These are phyloP conservation scores for Neurospora sp. DNA, from an alignment of 2,329 filamentous ascomycete genomes.

Conservation along the genomic window DNA sequence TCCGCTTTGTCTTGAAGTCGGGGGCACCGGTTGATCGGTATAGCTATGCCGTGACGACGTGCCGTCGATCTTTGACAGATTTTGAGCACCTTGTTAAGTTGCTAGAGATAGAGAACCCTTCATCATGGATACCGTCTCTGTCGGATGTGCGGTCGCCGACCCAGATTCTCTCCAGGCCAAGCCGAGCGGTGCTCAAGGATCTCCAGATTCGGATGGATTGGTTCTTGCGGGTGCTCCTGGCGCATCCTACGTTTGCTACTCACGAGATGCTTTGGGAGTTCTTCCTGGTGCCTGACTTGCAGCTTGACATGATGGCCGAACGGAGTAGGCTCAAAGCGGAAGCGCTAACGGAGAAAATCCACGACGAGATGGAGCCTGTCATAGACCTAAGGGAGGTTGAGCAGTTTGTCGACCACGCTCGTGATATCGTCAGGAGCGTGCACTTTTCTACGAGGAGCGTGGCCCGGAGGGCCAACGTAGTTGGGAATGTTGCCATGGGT, in stretches of 20 bases:
- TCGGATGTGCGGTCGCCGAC: slow-evolving; percentile 76
- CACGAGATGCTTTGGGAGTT: slow-evolving; percentile 99
- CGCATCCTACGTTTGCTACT: slow-evolving; percentile 84
- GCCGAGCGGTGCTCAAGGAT: slow-evolving; percentile 74
- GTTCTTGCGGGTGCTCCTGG: slow-evolving; percentile 77
- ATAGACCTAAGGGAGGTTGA: slow-evolving; percentile 81
- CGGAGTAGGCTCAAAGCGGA: slow-evolving; percentile 80
- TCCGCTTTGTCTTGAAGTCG: slow-evolving; percentile 88
- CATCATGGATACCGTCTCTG: slow-evolving; percentile 83
- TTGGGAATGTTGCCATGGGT: slow-evolving; percentile 56
- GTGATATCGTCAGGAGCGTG: slow-evolving; percentile 78
- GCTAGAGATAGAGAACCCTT: slow-evolving; percentile 80
- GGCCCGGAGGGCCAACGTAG: slow-evolving; percentile 65
- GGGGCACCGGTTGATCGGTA: slow-evolving; percentile 73
- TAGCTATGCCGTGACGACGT: slow-evolving; percentile 90
- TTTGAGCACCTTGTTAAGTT: slow-evolving; percentile 85
- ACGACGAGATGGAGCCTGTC: slow-evolving; percentile 80
- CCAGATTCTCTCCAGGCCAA: slow-evolving; percentile 86
- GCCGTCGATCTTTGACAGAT: slow-evolving; percentile 74
- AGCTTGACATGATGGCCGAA: slow-evolving; percentile 81
- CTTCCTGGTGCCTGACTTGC: slow-evolving; percentile 90
- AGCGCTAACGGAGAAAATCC: slow-evolving; percentile 69
- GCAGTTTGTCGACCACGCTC: slow-evolving; percentile 81
- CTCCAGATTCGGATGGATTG: slow-evolving; percentile 78
- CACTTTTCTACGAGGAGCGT: slow-evolving; percentile 76